phyloP scores from a whole-genome alignment of 257 asterid species.

The Fraxinus americana region DNA sequence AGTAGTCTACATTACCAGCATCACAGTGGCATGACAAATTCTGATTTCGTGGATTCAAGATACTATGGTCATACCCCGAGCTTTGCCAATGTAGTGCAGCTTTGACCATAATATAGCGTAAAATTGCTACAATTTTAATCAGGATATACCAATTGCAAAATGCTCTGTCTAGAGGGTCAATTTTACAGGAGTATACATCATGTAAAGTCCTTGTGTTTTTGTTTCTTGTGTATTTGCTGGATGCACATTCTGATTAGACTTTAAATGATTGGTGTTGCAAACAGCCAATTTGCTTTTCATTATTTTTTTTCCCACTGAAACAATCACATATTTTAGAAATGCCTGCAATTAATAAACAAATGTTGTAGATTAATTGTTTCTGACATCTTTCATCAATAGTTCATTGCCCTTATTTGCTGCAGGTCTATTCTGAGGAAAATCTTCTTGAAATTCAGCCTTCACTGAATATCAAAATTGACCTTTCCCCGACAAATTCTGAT shows the following conservation, averaged over 20 bases:
- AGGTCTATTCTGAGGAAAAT: slow-evolving; percentile 48
- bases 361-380: slow-evolving; percentile 2
- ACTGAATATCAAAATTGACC: slow-evolving; percentile 65
- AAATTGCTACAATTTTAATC: background rate
- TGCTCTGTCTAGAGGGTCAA: background rate
- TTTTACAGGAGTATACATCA: background rate
- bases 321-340: slow-evolving; percentile 1
- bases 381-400: slow-evolving; percentile 16
- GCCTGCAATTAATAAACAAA: slow-evolving; percentile 3
- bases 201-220: background rate
- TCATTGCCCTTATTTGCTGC: slow-evolving; percentile 28
- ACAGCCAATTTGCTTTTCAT: background rate
- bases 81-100: background rate
- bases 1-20: background rate
- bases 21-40: slow-evolving; percentile 9
- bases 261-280: slow-evolving; percentile 6
- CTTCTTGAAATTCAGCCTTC: slow-evolving; percentile 50
- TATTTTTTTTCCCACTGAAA: slow-evolving; percentile 8
- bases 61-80: background rate
- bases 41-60: slow-evolving; percentile 20
- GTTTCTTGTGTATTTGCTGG: background rate
- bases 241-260: slow-evolving; percentile 10
- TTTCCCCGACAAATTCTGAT: slow-evolving; percentile 51
- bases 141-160: background rate
- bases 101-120: background rate